Percentiles rank a stretch among this genome's conserved stretches.
Conservation (phyloP, 179 eudicot species). For the Silene coronaria region DNA sequence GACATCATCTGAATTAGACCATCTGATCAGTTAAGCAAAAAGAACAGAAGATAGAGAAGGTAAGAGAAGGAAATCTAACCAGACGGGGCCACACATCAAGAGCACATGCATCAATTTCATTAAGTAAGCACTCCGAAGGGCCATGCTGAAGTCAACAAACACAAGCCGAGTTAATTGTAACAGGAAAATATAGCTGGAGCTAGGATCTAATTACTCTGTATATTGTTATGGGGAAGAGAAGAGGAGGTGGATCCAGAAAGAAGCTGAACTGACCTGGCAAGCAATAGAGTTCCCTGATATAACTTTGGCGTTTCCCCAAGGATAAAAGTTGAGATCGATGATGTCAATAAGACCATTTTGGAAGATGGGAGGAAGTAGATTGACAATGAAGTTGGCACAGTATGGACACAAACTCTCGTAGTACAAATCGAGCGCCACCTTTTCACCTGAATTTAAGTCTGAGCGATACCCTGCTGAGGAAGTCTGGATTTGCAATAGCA, state of each 20-base stretch:
- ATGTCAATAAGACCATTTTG: conserved; percentile 38
- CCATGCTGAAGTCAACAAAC: conserved; percentile 59
- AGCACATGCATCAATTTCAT: conserved; percentile 71
- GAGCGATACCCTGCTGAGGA: neutral
- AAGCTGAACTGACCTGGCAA: conserved; percentile 63
- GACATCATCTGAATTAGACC: too few relatives aligned
- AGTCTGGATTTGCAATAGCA: conserved; percentile 16
- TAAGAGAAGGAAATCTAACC: conserved; percentile 37
- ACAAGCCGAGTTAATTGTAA: neutral
- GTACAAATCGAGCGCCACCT: conserved; percentile 42
- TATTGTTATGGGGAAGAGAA: neutral
- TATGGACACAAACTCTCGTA: conserved; percentile 58
- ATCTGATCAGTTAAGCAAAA: too few relatives aligned
- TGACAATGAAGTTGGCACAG: conserved; percentile 48
- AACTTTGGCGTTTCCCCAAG: conserved; percentile 63
- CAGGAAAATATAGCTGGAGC: neutral
- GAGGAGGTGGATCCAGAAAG: neutral
- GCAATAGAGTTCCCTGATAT: conserved; percentile 27
- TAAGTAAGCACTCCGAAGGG: conserved; percentile 53
- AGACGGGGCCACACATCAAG: conserved; percentile 50
- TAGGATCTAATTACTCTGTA: neutral
- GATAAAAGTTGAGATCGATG: conserved; percentile 47
- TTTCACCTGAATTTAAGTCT: conserved; percentile 7
- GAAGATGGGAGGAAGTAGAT: conserved; percentile 36
- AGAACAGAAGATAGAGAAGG: neutral